A percentile compares a stretch with the other conserved stretches of the same genome.
phyloP scores from a whole-genome alignment of 1,284 basidiomycete genomes.

The Melampsora occidentalis region DNA sequence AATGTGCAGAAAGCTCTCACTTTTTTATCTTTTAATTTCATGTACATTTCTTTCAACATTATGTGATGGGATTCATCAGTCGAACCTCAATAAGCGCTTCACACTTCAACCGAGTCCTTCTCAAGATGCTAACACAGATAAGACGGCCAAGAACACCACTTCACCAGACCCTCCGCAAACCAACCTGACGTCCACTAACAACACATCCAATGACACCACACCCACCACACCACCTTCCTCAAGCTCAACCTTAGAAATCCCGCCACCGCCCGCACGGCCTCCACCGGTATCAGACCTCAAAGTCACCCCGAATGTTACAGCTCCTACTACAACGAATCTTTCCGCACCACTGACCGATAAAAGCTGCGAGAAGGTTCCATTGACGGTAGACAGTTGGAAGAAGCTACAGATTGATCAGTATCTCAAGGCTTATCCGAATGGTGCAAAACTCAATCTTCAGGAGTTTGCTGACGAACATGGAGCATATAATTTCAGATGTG shows the following conservation, averaged over 20 bases:
- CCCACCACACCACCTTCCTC: neutral
- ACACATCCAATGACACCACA: neutral
- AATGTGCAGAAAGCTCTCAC: neutral
- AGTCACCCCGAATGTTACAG: neutral
- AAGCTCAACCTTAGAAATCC: neutral
- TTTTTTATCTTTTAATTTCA: neutral
- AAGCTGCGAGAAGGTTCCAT: neutral
- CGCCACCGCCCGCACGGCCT: neutral
- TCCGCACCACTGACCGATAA: neutral
- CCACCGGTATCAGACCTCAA: neutral
- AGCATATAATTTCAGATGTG: constrained; percentile 13
- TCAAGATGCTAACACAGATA: neutral
- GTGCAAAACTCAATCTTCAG: neutral
- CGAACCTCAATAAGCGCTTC: neutral
- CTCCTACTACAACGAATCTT: neutral
- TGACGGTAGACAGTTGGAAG: constrained; percentile 12
- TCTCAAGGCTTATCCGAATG: constrained; percentile 13
- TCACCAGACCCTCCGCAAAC: neutral
- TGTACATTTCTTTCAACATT: neutral
- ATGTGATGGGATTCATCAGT: neutral
- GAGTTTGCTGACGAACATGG: neutral
- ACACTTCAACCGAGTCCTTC: neutral
- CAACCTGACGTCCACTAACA: neutral
- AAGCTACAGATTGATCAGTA: constrained; percentile 14
- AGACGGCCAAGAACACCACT: neutral